phyloP scores from a whole-genome alignment of 202 grass and related monocot species.

The Bolboschoenoplectus hybrid region DNA sequence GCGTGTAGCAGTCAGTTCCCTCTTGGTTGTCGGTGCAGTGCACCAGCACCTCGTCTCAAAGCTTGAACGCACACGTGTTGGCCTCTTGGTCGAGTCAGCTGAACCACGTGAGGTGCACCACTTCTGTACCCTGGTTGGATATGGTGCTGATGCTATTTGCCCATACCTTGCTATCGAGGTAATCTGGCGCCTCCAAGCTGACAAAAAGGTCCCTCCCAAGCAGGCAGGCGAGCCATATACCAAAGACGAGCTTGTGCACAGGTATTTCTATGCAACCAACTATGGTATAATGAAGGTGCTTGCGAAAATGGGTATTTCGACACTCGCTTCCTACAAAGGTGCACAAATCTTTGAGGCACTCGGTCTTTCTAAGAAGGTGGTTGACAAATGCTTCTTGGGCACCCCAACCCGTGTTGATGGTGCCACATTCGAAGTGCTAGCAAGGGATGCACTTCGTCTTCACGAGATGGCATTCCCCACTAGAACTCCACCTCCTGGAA shows the following conservation, averaged over 20 bases:
- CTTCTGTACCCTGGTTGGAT: constrained; percentile 92
- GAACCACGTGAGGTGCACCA: constrained; percentile 99
- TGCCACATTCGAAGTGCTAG: constrained; percentile 95
- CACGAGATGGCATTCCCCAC: constrained; percentile 85
- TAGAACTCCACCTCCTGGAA: constrained; percentile 69
- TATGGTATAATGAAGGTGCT: constrained; percentile 99
- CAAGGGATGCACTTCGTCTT: constrained; percentile 79
- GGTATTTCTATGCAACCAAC: constrained; percentile 88
- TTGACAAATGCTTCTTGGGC: constrained; percentile 85
- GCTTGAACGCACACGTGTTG: constrained; percentile 80
- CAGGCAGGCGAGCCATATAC: constrained; percentile 49
- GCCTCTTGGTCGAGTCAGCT: constrained; percentile 83
- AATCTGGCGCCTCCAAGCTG: constrained; percentile 89
- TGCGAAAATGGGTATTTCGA: constrained; percentile 99
- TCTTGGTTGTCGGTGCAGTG: constrained; percentile 93
- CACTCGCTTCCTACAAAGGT: constrained; percentile 98
- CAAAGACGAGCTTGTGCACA: constrained; percentile 67
- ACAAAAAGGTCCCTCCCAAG: constrained; percentile 83
- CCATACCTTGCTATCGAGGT: constrained; percentile 87
- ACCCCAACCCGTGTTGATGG: constrained; percentile 94
- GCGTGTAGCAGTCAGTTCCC: constrained; percentile 81
- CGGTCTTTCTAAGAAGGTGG: constrained; percentile 82
- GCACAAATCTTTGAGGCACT: constrained; percentile 99
- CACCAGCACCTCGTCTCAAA: constrained; percentile 96
- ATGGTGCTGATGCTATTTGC: constrained; percentile 95